Evolutionary conservation across 2,329 filamentous ascomycete species (phyloP), one percentile per base, ranked within the genome.

Genomic region (Sporothrix curviconia): DNA sequence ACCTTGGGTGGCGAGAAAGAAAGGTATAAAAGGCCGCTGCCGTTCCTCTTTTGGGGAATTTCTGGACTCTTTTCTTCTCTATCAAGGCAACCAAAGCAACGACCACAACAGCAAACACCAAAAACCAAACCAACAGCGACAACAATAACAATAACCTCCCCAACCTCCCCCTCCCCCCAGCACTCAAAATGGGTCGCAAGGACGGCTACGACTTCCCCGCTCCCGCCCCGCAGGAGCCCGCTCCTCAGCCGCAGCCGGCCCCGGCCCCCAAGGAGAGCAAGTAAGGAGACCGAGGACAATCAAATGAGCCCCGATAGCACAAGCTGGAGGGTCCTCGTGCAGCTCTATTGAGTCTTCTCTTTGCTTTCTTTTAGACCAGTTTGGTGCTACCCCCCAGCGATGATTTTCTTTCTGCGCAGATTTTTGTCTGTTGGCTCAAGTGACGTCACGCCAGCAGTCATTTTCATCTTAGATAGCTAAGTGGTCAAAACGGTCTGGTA

Each of bases 181-280:
- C 32, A n/a, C 30, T 32, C 22, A 44, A 9, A 9, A 59, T 59
- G 58, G 37, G 47, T 43, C 42, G 58, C 37, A 22, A 39, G 7
- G 49, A 55, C 15, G 47, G 53, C 9, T 44, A 59, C 49, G 53
- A 59, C 17, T 28, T 28, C 28, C 57, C 53, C 25, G 49, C 51
- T 3, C 22, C 39, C 3, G 39, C 37, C 19, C 57, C 57, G 4
- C 12, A 17, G 14, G 22, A 34, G 14, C 55, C 44, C 14, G 22
- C 9, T 19, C 22, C 47, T 25, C 25, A 15, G 14, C 34, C 34
- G 19, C 11, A 24, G 28, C 44, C 32, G n/a, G 39, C 30, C 8
- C 50, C 50, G 22, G 39, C 47, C 5, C 55, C 32, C 32, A 57
- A 39, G 47, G n/a, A n/a, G n/a, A n/a, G n/a, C n/a, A 53, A 40